These are phyloP conservation scores for Malassezia equina DNA, from an alignment of 1,284 basidiomycete species.

Conservation along the genomic window DNA sequence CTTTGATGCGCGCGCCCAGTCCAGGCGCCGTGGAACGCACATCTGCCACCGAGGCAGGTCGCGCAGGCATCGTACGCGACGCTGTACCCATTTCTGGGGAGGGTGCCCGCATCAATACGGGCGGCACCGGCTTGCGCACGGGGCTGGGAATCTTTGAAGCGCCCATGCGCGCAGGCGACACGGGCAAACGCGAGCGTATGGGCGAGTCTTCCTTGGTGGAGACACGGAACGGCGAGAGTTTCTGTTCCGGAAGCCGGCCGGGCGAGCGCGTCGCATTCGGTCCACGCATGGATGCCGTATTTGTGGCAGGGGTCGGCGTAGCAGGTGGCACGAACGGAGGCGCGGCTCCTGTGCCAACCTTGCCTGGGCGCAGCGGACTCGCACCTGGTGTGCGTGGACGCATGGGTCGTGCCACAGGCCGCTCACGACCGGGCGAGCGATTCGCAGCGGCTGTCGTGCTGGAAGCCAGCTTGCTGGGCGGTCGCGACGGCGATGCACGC, in stretches of 20 bases:
- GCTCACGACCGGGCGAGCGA: not conserved
- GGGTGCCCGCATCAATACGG: not conserved
- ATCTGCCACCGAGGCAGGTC: constrained; percentile 2
- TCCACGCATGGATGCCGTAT: not conserved
- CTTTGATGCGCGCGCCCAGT: constrained; percentile 31
- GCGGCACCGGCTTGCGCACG: constrained; percentile 23
- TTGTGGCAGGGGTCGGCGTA: not conserved
- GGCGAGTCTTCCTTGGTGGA: not conserved
- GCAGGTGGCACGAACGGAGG: not conserved
- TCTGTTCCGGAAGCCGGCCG: constrained; percentile 8
- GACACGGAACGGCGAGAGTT: constrained; percentile 11
- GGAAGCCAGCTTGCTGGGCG: not conserved
- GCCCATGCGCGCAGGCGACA: not conserved
- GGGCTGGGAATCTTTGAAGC: constrained; percentile 17
- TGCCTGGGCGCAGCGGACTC: not conserved
- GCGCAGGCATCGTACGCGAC: not conserved
- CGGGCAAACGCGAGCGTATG: not conserved
- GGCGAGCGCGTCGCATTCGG: constrained; percentile 3
- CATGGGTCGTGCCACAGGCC: not conserved
- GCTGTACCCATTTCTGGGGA: not conserved
- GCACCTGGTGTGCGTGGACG: not conserved
- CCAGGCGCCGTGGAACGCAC: constrained; percentile 6
- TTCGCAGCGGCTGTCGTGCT: not conserved
- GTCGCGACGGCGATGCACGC: not conserved
- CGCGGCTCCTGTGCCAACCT: not conserved